Percentiles rank a stretch among this genome's conserved stretches.
Evolutionary conservation across 2,329 filamentous ascomycete genomes (phyloP).

Genomic region (Cladosporium sp.): DNA sequence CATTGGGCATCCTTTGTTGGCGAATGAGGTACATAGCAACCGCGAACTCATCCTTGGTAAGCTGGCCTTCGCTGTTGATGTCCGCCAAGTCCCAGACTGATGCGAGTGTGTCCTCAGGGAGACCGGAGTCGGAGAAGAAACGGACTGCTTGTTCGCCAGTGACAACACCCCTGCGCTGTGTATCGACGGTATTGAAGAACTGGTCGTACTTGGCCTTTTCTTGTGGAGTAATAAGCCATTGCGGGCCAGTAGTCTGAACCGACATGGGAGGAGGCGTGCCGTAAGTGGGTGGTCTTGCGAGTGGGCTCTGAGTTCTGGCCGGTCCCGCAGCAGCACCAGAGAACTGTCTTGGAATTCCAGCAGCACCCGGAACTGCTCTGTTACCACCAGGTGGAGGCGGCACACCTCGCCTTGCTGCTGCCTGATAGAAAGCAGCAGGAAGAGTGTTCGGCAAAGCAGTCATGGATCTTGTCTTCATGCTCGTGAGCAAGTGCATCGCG

Average conservation of each 20-base stretch:
- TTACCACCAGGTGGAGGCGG: slow-evolving; percentile 54
- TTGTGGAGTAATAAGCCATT: slow-evolving; percentile 79
- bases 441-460: slow-evolving; percentile 76
- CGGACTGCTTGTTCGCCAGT: slow-evolving; percentile 91
- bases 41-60: slow-evolving; percentile 88
- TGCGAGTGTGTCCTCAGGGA: slow-evolving; percentile 84
- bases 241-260: slow-evolving; percentile 58
- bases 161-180: slow-evolving; percentile 75
- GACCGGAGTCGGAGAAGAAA: slow-evolving; percentile 89
- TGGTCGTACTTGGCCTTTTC: slow-evolving; percentile 89
- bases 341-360: slow-evolving; percentile 78
- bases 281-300: slow-evolving; percentile 52
- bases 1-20: slow-evolving; percentile 75
- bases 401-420: slow-evolving; percentile 69
- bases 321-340: slow-evolving; percentile 57
- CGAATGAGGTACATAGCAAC: slow-evolving; percentile 97
- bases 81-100: slow-evolving; percentile 98
- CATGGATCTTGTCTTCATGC: slow-evolving; percentile 80
- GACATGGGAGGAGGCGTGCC: slow-evolving; percentile 51
- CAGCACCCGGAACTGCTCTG: slow-evolving; percentile 26
- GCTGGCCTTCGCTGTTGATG: slow-evolving; percentile 82
- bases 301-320: slow-evolving; percentile 61
- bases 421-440: slow-evolving; percentile 85
- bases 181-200: slow-evolving; percentile 83
- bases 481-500: slow-evolving; percentile 94